Base-by-base conservation (phyloP, 768 basidiomycete genomes). In the Zangia roseola region DNA sequence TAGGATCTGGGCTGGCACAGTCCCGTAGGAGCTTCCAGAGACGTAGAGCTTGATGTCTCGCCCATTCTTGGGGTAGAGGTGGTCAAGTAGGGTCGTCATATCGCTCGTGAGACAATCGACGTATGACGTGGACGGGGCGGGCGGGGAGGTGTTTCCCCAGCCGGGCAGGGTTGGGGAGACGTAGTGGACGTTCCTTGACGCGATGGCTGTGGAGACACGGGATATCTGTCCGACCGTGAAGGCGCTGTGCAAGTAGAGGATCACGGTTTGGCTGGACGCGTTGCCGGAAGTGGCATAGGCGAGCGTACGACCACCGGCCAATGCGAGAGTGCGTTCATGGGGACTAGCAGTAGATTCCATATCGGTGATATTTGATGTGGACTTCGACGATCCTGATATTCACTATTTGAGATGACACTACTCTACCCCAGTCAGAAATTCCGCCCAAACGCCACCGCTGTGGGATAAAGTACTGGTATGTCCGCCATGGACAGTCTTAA, bases 231-330 rank as follows among this genome's bases (percentile, higher is more conserved):
- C 82, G n/a, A 81, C 56, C 31, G 71, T 63, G 59, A 83, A 81
- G 6, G 69, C 68, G n/a, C 80, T 80, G 54, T 83, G 82, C 47
- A 82, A 73, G 63, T 74, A 80, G 42, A 84, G 68, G 37, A 82
- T 62, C 20, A 84, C 61, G 13, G 69, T 69, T 2, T 66, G 63
- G 63, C 80, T 82, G 23, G 74, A 71, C 2, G 72, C 63, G 51
- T 80, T 74, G 6, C 82, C 82, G 9, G 62, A 68, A 21, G 78
- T 75, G n/a, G 72, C 72, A 50, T 83, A 84, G 3, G 79, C 82
- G 7, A 83, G 67, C 8, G 64, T 74, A 33, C 81, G 76, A 8
- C 76, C 79, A 43, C 72, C 57, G 4, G 51, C 31, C 12, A 72
- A 39, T 3, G 50, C 34, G 21, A 73, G 62, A 6, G 31, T 31